Base-by-base conservation (phyloP, 2,329 filamentous ascomycete genomes). In the Hypomyces perniciosus region DNA sequence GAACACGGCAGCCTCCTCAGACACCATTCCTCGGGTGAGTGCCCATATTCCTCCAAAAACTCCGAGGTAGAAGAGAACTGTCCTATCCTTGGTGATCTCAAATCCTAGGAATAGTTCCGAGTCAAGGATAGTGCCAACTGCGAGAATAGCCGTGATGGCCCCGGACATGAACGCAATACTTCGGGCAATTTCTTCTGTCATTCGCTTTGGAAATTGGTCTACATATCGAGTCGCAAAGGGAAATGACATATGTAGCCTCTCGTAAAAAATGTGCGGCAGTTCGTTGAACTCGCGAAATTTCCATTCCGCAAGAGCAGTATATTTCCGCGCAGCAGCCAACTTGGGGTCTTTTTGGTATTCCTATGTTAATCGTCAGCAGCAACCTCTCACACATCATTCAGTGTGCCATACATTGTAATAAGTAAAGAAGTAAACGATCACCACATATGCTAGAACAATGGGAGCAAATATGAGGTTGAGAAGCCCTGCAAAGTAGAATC, bases 261-360 rank as follows among this genome's bases (percentile, higher is more conserved):
- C 88, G 54, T 90, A 81, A 61, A 97, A 99, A 2, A 97, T 77
- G 67, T 99, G 93, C 51, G 86, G 86, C 1, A 99, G 77, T 67
- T 99, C 93, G 62, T 99, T 99, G 77, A 97, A 99, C 66, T 97
- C 92, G 44, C 93, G 85, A 56, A 99, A 96, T 62, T 96, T 97
- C 93, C 93, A 99, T 65, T 96, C 88, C 0, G 93, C 93, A 46
- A 96, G 80, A 1, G 90, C 88, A 0, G 92, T 97, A 65, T 96
- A 99, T 57, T 90, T 85, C 38, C 93, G 84, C 12, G 68, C 67
- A 7, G 90, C 86, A n/a, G 88, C 87, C 35, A 96, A 80, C 56
- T 90, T 85, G 1, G 89, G 92, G 56, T 96, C 95, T 63, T 91
- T 95, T 69, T 96, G 90, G 64, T 95, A 96, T 73, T 99, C 92